Base-by-base conservation (phyloP, 371 early-diverging fungal species). In the Apophysomyces sp. region DNA sequence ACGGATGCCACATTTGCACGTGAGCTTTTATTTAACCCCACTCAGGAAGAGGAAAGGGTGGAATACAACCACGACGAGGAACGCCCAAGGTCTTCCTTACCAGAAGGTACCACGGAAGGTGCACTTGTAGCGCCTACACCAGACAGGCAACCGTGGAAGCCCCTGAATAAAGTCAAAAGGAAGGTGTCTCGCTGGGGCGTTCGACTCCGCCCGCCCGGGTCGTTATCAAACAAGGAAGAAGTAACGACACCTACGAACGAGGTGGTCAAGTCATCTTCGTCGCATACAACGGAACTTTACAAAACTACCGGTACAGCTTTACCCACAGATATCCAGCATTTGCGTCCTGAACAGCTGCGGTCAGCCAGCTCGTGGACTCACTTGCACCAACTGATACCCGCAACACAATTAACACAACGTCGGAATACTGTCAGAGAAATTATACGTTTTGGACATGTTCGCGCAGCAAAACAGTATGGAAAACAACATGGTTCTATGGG, bases 381-480 rank as follows among this genome's bases (percentile, higher is more conserved):
- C 2, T 24, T 44, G 24, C 49, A 44, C 9, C n/a, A 44, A 44
- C 21, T 44, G 21, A 44, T 44, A 9, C 49, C 49, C 21, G 21
- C 9, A 44, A 44, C 49, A 21, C 49, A 44, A 44, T 44, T 21
- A 21, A 24, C 21, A 9, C n/a, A 24, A 21, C 49, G 49, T 9
- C 49, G 49, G 4, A 44, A 44, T 44, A 44, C 49, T 9, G 49
- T 21, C 21, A 44, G 21, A 44, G 49, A 44, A 9, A 21, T 44
- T 3, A 51, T 63, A 4, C 65, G 65, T 5, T 44, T 60, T 26
- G 60, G 66, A 7, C 34, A 31, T n/a, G 36, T 60, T 6, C 57
- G 49, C 26, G 49, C 60, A 18, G 71, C 68, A 2, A 70, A 73
- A 52, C 55, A 67, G 27, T 71, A 70, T 53, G 71, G 71, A 12